Conservation (phyloP, 1,284 basidiomycete genomes). For the Megacollybia platyphylla region DNA sequence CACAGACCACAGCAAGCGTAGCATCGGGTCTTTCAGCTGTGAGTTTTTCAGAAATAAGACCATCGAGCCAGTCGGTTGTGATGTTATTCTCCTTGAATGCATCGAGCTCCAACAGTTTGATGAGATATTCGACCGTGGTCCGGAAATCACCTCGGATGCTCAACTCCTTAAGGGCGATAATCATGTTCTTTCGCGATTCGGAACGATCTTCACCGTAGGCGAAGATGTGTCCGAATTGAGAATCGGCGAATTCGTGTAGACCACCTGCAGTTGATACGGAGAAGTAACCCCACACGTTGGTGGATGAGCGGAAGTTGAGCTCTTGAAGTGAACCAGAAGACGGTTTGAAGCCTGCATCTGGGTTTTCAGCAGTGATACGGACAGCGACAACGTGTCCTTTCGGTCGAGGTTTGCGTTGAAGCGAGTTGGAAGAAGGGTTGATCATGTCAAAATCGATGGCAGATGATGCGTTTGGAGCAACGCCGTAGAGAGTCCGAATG, state of each 20-base stretch:
- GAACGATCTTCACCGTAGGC: constrained; percentile 95
- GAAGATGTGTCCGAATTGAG: constrained; percentile 98
- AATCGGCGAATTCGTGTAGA: constrained; percentile 97
- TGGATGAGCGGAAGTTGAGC: constrained; percentile 98
- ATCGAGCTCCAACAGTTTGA: constrained; percentile 93
- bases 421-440: constrained; percentile 75
- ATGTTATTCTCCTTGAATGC: constrained; percentile 97
- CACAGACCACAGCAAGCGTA: constrained; percentile 90
- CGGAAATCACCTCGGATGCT: constrained; percentile 99
- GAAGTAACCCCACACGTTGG: constrained; percentile 99
- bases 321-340: constrained; percentile 95
- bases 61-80: constrained; percentile 98
- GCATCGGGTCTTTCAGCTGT: constrained; percentile 94
- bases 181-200: constrained; percentile 98
- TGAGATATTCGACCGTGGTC: constrained; percentile 97
- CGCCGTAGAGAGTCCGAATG: constrained; percentile 93
- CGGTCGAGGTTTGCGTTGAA: constrained; percentile 91
- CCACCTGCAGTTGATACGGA: constrained; percentile 93
- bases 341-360: constrained; percentile 99
- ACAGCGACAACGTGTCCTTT: constrained; percentile 99
- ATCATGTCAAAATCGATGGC: constrained; percentile 97
- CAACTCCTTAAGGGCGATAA: constrained; percentile 95
- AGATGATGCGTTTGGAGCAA: constrained; percentile 75
- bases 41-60: constrained; percentile 89
- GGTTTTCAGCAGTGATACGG: constrained; percentile 99